A percentile compares a stretch with the other conserved stretches of the same genome.
Evolutionary conservation across 768 basidiomycete species (phyloP).

Genomic region (Guyanaporus albipodus): DNA sequence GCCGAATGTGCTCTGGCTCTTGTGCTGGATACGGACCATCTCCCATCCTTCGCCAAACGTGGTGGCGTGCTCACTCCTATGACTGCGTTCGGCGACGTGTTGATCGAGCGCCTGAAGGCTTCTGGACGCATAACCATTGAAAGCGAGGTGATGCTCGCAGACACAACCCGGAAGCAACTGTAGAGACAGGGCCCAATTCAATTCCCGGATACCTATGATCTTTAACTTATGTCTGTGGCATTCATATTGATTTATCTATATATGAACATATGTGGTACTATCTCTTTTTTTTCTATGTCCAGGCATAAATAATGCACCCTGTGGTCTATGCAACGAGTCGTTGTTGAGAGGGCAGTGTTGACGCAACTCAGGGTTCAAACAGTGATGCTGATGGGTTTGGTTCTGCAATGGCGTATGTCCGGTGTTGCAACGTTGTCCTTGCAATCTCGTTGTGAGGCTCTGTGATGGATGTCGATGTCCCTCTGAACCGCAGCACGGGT

Average conservation of each 20-base stretch:
- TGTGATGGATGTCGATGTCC: background rate
- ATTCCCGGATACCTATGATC: background rate
- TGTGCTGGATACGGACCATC: constrained; percentile 48
- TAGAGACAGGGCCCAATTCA: constrained; percentile 2
- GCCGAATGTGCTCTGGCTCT: constrained; percentile 74
- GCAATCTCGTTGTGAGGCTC: background rate
- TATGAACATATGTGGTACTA: background rate
- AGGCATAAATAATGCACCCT: background rate
- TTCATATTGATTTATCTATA: background rate
- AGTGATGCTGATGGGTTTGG: background rate
- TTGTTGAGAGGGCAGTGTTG: background rate
- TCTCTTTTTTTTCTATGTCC: too few relatives aligned
- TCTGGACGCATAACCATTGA: constrained; percentile 57
- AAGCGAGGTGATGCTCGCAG: constrained; percentile 37
- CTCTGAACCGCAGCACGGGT: background rate
- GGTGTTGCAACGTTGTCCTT: background rate
- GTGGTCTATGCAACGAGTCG: background rate
- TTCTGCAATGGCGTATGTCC: background rate
- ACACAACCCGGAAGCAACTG: constrained; percentile 7
- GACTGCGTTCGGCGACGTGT: constrained; percentile 73
- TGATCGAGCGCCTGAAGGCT: constrained; percentile 62
- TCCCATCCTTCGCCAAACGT: constrained; percentile 52
- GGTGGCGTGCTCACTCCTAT: constrained; percentile 86
- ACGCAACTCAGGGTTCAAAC: background rate
- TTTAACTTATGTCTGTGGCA: background rate